Evolutionary conservation across 495 filamentous ascomycete species (phyloP), one percentile per base, ranked within the genome.

Genomic region (Pyrenula aspistea): DNA sequence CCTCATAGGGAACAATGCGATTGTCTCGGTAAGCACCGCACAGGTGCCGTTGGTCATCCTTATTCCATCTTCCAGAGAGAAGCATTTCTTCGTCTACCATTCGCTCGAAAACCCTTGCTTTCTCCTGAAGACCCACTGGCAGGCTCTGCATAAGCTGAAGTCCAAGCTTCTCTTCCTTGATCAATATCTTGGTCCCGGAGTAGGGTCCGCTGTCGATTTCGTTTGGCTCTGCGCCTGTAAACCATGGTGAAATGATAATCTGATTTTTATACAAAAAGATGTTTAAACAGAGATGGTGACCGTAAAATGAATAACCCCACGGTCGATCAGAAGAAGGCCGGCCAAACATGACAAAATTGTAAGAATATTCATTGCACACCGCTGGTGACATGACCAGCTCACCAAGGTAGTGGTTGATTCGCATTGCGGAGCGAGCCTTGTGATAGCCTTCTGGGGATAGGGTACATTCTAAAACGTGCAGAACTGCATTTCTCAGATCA

Each of bases 21-120:
- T 91, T 91, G 62, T 91, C 87, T 47, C 83, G 77, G 65, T 83
- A 86, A 15, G 87, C 86, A 54, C 87, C 87, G 64, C 84, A 84
- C 22, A 89, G 57, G 60, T 89, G 84, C 25, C 86, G 72, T 73
- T 88, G 82, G 67, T 88, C 83, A 64, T 86, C 80, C 55, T 78
- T 80, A 69, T 90, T 88, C 83, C 84, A 88, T 53, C 86, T 76
- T 19, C 84, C 85, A 4, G 67, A 70, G 4, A 79, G 78, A 42
- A 15, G 31, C 85, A 89, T 88, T 0, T 65, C 73, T 3, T 75
- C 73, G 55, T 86, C 83, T 2, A 75, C 69, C 68, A 86, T 75
- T 0, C 66, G 24, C 42, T 72, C 69, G 57, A 76, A 87, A n/a
- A 80, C 65, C 54, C 74, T 77, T 15, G 84, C 86, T 31, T 71